Conservation (phyloP, 805 yeast species). For the Tetrapisispora namnaoensis region DNA sequence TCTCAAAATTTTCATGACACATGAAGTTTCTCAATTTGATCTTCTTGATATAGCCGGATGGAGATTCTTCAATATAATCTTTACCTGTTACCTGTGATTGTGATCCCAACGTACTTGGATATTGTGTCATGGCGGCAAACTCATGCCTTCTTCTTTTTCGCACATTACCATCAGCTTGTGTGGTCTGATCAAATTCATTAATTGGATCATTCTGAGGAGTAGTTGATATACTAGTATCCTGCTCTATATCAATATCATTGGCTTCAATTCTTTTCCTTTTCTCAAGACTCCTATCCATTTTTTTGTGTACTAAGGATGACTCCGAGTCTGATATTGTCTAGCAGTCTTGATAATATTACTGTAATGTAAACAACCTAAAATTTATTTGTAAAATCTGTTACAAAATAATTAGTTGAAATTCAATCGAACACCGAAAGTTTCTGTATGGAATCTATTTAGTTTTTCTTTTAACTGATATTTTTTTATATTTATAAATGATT, state of each 20-base stretch:
- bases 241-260: background rate
- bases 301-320: too few relatives aligned
- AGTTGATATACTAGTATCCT: background rate
- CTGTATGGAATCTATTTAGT: too few relatives aligned
- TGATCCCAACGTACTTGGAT: slow-evolving; percentile 4
- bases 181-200: slow-evolving; percentile 4
- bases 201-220: slow-evolving; percentile 6
- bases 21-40: slow-evolving; percentile 66
- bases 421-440: too few relatives aligned
- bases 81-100: background rate
- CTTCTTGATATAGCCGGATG: slow-evolving; percentile 57
- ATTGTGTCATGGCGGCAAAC: slow-evolving; percentile 25
- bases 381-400: too few relatives aligned
- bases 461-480: too few relatives aligned
- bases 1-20: slow-evolving; percentile 78
- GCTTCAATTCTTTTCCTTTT: background rate
- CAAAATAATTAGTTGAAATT: too few relatives aligned
- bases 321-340: background rate
- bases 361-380: too few relatives aligned
- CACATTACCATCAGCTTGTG: slow-evolving; percentile 7
- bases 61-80: slow-evolving; percentile 8
- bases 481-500: too few relatives aligned
- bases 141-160: slow-evolving; percentile 15
- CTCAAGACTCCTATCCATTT: background rate
- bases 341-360: too few relatives aligned